These are phyloP conservation scores for Globisporangium emineosum DNA, from an alignment of 352 stramenopile genomes.

Conservation along the genomic window DNA sequence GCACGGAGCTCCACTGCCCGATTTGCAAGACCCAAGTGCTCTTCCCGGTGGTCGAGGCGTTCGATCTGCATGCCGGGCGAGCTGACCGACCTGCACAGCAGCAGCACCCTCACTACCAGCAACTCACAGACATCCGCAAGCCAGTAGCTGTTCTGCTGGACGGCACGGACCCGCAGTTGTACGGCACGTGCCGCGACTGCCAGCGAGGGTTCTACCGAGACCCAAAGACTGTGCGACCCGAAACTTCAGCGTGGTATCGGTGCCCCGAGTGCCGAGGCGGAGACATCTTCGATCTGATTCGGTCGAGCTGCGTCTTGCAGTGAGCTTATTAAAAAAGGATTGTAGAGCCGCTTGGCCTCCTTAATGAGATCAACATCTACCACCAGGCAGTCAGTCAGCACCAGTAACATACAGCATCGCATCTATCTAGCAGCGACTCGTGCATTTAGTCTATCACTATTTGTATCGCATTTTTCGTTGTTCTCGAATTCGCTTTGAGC, in stretches of 20 bases:
- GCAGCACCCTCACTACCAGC: conserved; percentile 8
- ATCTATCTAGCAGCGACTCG: no score
- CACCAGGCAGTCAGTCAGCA: no score
- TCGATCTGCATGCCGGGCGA: conserved; percentile 18
- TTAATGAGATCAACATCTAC: no score
- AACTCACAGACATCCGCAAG: not conserved
- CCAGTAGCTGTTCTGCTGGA: conserved; percentile 23
- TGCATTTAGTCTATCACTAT: no score
- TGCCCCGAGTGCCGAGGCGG: conserved; percentile 51
- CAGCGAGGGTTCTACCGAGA: conserved; percentile 65
- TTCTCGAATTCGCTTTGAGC: no score
- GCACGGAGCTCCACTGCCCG: conserved; percentile 40
- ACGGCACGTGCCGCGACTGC: conserved; percentile 59
- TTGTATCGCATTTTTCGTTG: no score
- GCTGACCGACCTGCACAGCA: not conserved
- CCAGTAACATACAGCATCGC: no score
- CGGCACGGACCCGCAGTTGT: conserved; percentile 34
- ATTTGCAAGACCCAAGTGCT: conserved; percentile 60
- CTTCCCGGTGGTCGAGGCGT: conserved; percentile 35
- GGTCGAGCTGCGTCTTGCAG: conserved; percentile 53
- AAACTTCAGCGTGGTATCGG: conserved; percentile 70
- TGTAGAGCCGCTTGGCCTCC: no score
- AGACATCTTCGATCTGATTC: conserved; percentile 49
- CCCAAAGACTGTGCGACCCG: conserved; percentile 38
- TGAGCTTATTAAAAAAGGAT: conserved; percentile 18